Evolutionary conservation across 805 yeast genomes (phyloP).

Genomic region (Wickerhamiella galacta): DNA sequence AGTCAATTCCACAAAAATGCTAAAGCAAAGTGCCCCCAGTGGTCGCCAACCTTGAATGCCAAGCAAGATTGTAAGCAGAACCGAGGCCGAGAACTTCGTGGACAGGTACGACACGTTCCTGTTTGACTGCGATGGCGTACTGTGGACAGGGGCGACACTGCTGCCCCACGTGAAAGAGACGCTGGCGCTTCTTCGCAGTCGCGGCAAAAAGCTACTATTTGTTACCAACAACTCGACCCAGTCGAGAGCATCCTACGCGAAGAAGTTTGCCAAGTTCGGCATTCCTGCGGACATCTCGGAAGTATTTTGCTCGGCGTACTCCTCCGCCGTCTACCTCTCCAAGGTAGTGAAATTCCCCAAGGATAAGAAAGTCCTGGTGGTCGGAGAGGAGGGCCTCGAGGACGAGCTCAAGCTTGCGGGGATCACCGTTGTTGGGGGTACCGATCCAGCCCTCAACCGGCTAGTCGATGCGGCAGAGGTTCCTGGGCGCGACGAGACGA

Average conservation of each 20-base stretch:
- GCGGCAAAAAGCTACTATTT: constrained; percentile 57
- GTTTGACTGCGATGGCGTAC: constrained; percentile 95
- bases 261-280: constrained; percentile 53
- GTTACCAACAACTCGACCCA: constrained; percentile 95
- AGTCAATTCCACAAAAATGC: no score
- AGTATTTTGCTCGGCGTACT: constrained; percentile 82
- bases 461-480: constrained; percentile 17
- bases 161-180: constrained; percentile 72
- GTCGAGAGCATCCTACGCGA: constrained; percentile 58
- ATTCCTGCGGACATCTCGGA: constrained; percentile 36
- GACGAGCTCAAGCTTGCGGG: constrained; percentile 66
- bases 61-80: constrained; percentile 13
- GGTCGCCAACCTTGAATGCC: no score
- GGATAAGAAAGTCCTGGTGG: constrained; percentile 66
- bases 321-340: constrained; percentile 72
- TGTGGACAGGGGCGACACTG: constrained; percentile 78
- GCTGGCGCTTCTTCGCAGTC: constrained; percentile 35
- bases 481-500: constrained; percentile 41
- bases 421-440: constrained; percentile 64
- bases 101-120: constrained; percentile 65
- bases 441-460: constrained; percentile 48
- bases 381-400: constrained; percentile 78
- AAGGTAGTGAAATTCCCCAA: constrained; percentile 60
- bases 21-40: no score
- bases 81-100: constrained; percentile 30